Conservation (phyloP, 2,329 filamentous ascomycete species). For the Diaporthe aspalathi region DNA sequence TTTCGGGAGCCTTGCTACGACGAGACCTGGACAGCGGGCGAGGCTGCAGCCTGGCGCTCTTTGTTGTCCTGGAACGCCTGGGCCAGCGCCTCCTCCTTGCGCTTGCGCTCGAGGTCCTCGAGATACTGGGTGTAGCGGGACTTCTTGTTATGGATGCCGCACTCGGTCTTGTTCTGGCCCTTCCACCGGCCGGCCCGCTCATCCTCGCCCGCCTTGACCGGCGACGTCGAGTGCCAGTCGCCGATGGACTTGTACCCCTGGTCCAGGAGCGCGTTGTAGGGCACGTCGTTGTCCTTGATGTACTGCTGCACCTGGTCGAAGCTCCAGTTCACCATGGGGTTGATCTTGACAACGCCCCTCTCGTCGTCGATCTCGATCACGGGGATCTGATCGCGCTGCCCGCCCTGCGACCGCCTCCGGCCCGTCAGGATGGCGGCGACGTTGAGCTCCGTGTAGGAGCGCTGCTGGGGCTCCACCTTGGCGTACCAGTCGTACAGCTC, state of each 20-base stretch:
- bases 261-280: slow-evolving; percentile 93
- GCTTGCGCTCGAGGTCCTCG: slow-evolving; percentile 71
- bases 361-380: slow-evolving; percentile 93
- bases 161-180: slow-evolving; percentile 95
- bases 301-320: slow-evolving; percentile 92
- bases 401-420: slow-evolving; percentile 90
- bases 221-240: slow-evolving; percentile 97
- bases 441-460: slow-evolving; percentile 87
- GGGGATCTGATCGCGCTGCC: slow-evolving; percentile 88
- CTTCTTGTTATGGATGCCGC: slow-evolving; percentile 98
- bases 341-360: slow-evolving; percentile 93
- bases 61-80: slow-evolving; percentile 38
- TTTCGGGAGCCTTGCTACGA: slow-evolving; percentile 18
- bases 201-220: slow-evolving; percentile 90
- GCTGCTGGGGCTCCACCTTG: slow-evolving; percentile 96
- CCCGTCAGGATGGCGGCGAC: slow-evolving; percentile 94
- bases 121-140: slow-evolving; percentile 92
- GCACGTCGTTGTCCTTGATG: slow-evolving; percentile 85
- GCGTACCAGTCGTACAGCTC: slow-evolving; percentile 97
- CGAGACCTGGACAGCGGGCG: slow-evolving; percentile 37
- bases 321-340: slow-evolving; percentile 93
- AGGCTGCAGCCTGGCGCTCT: slow-evolving; percentile 37
- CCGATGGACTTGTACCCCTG: slow-evolving; percentile 97
- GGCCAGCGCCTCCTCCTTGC: slow-evolving; percentile 40
- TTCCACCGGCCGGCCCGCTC: slow-evolving; percentile 98